Percentiles rank a stretch among this genome's conserved stretches.
phyloP scores from a whole-genome alignment of 164 flowering plant genomes.

The Tetracentron sinense region DNA sequence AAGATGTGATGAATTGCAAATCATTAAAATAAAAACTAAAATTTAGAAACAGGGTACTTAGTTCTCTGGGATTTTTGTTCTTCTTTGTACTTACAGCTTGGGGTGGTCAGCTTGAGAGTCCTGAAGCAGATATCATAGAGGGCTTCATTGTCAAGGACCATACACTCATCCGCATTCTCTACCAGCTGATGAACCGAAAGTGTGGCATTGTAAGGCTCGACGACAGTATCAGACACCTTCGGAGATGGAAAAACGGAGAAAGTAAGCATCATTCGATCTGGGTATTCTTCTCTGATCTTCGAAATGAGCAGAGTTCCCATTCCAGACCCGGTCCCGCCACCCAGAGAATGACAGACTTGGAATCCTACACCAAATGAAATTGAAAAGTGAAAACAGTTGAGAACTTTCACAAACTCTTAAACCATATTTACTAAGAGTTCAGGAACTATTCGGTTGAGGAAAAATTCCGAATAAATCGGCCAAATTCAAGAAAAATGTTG shows the following conservation, averaged over 20 bases:
- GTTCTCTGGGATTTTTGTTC: too few species aligned
- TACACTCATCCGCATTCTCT: slow-evolving; percentile 28
- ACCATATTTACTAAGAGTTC: neutral
- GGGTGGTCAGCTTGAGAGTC: slow-evolving; percentile 25
- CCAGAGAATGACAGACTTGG: slow-evolving; percentile 27
- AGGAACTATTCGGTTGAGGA: neutral
- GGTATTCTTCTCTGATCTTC: slow-evolving; percentile 26
- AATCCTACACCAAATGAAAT: slow-evolving; percentile 10
- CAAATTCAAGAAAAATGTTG: too few species aligned
- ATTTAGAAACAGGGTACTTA: neutral
- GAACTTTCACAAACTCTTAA: neutral
- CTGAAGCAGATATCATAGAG: slow-evolving; percentile 27
- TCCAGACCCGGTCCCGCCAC: slow-evolving; percentile 27
- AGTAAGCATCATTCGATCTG: slow-evolving; percentile 29
- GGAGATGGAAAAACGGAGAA: slow-evolving; percentile 30
- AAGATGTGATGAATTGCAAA: too few species aligned
- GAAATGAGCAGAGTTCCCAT: slow-evolving; percentile 27
- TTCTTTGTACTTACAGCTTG: slow-evolving; percentile 22
- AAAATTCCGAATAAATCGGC: too few species aligned
- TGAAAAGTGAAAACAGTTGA: neutral
- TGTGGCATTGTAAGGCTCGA: slow-evolving; percentile 26
- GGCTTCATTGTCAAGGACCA: slow-evolving; percentile 28
- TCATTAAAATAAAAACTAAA: too few species aligned
- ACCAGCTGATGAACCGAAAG: slow-evolving; percentile 27
- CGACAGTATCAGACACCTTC: slow-evolving; percentile 26